Conservation (phyloP, 1,284 basidiomycete species). For the Ceratobasidium sp. region DNA sequence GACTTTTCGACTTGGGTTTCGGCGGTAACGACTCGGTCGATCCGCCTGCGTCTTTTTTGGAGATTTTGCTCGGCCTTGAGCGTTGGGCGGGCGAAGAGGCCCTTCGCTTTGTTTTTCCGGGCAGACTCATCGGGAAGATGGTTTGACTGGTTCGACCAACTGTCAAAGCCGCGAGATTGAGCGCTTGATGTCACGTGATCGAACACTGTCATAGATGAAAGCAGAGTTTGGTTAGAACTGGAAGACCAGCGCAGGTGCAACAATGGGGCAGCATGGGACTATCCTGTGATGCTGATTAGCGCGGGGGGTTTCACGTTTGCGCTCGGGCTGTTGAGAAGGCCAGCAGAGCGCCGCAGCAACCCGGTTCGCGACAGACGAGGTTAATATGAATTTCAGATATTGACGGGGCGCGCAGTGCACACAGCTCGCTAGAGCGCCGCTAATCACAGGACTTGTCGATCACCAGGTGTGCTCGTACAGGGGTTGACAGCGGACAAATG, state of each 20-base stretch:
- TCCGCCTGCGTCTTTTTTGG: neutral
- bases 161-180: neutral
- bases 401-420: too few relatives aligned
- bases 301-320: neutral
- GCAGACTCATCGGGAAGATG: neutral
- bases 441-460: too few relatives aligned
- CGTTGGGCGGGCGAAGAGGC: slow-evolving; percentile 21
- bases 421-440: too few relatives aligned
- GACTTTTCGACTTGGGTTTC: neutral
- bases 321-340: too few relatives aligned
- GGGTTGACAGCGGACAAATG: neutral
- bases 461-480: too few relatives aligned
- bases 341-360: too few relatives aligned
- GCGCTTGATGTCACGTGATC: neutral
- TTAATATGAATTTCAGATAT: neutral
- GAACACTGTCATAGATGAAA: neutral
- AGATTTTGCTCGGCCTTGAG: neutral
- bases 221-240: slow-evolving; percentile 7
- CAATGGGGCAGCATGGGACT: neutral
- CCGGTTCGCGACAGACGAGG: neutral
- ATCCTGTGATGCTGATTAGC: neutral
- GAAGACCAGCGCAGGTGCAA: neutral
- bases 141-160: neutral
- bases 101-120: slow-evolving; percentile 14
- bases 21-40: neutral